Evolutionary conservation across 331 rosid species (phyloP).

Genomic region (Phaseolus coccineus): DNA sequence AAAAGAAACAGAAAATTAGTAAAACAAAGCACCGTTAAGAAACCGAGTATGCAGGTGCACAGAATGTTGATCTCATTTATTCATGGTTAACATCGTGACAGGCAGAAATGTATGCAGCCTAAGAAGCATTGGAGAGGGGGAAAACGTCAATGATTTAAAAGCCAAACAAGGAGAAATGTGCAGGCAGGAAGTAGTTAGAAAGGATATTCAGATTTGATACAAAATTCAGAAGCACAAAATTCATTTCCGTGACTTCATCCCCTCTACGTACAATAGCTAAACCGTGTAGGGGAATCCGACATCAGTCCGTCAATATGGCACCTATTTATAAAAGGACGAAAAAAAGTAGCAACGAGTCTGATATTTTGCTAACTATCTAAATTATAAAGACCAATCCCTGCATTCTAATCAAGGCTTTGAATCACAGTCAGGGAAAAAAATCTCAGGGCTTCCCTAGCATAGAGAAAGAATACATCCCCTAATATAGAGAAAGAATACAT

Average conservation of each 20-base stretch:
- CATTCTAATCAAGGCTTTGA: constrained; percentile 77
- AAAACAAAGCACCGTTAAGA: constrained; percentile 14
- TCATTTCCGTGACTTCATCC: constrained; percentile 59
- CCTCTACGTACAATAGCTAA: constrained; percentile 53
- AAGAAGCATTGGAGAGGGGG: neutral
- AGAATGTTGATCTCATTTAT: constrained; percentile 6
- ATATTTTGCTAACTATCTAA: constrained; percentile 68
- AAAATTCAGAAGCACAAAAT: constrained; percentile 62
- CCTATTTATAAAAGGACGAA: constrained; percentile 58
- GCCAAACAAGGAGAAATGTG: neutral
- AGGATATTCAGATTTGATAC: constrained; percentile 51
- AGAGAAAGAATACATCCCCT: constrained; percentile 73
- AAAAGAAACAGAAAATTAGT: constrained; percentile 1
- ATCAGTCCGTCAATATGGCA: constrained; percentile 52
- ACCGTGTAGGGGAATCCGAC: constrained; percentile 44
- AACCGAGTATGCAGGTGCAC: constrained; percentile 20
- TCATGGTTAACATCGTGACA: neutral
- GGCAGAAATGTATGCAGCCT: neutral
- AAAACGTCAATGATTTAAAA: neutral
- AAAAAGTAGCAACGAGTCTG: constrained; percentile 49
- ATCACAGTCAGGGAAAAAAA: constrained; percentile 67
- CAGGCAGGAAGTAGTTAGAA: constrained; percentile 24
- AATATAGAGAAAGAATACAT: constrained; percentile 65
- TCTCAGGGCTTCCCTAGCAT: constrained; percentile 70
- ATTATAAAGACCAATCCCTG: constrained; percentile 69